Conservation (phyloP, 345 rosid species). For the Brassica cretica region DNA sequence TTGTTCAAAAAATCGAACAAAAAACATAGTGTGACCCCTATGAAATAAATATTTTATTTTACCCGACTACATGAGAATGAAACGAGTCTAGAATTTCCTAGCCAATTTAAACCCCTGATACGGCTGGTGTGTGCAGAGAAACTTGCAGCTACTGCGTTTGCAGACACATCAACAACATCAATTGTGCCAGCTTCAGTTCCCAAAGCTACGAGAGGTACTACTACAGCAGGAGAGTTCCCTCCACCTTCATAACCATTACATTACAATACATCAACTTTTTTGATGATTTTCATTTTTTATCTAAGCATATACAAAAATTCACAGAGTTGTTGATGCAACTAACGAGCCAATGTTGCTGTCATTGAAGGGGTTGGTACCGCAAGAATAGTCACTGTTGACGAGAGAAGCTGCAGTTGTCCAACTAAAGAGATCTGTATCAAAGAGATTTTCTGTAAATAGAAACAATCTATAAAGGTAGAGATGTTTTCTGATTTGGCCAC, state of each 20-base stretch:
- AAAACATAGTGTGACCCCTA: not conserved
- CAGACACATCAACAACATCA: not conserved
- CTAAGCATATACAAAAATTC: not conserved
- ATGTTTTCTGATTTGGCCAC: not conserved
- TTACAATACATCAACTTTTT: not conserved
- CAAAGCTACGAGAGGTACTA: not conserved
- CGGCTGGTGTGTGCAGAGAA: not conserved
- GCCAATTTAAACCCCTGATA: not conserved
- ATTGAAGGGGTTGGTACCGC: not conserved
- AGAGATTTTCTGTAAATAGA: not conserved
- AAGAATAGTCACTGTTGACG: not conserved
- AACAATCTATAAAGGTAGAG: not conserved
- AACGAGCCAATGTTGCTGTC: not conserved
- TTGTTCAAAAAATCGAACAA: not conserved
- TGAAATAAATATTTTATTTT: not conserved
- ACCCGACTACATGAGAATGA: not conserved
- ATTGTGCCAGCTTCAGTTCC: not conserved
- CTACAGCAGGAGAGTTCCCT: conserved; percentile 1
- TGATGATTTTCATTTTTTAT: not conserved
- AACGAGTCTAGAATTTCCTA: not conserved
- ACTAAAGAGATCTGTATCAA: not conserved
- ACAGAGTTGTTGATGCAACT: not conserved
- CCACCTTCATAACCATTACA: not conserved
- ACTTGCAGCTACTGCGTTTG: not conserved
- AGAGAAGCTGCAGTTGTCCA: not conserved